Base-by-base conservation (phyloP, 257 asterid species). In the Pogostemon cablin region DNA sequence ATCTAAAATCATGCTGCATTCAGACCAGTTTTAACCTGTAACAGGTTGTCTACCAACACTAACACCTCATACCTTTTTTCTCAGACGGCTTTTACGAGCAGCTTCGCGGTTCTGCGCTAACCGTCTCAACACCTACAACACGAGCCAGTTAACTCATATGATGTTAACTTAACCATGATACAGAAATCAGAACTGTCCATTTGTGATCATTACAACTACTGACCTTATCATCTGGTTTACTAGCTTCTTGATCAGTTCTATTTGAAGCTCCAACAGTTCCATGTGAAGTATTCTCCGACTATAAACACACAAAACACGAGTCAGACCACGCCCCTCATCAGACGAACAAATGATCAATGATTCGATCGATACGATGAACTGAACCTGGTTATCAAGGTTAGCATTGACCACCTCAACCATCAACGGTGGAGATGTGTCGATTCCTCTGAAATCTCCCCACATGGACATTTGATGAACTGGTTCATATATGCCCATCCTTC, bases 41-140 rank as follows among this genome's bases (percentile, higher is more conserved):
- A 52, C 12, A 6, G 1, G 25, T 25, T 25, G 32, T 25, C 32
- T 25, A 25, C 32, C 32, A 52, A 52, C 34, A 52, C 6, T 12
- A 52, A 6, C 56, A 6, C 3, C 15, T 60, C 15, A 40, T 79
- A 88, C 97, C 95, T 90, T 90, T 81, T 88, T 90, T 67, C 96
- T 76, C 54, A 86, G 72, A 46, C 92, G 97, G 62, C 96, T 85
- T 78, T 86, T 88, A 58, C 90, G 89, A 76, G 97, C 96, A 77
- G 96, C 93, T 78, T 90, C 96, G 0, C 97, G 96, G 77, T 90
- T 88, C 82, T 90, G 97, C 20, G 90, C 93, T 39, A 90, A 81
- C 39, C 96, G 97, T 78, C 96, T 81, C 75, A 52, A 58, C 47
- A 75, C 91, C 96, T 86, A 69, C n/a, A 37, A 63, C 20, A 49